phyloP scores from a whole-genome alignment of 257 asterid genomes.

The Leonotis leonurus region DNA sequence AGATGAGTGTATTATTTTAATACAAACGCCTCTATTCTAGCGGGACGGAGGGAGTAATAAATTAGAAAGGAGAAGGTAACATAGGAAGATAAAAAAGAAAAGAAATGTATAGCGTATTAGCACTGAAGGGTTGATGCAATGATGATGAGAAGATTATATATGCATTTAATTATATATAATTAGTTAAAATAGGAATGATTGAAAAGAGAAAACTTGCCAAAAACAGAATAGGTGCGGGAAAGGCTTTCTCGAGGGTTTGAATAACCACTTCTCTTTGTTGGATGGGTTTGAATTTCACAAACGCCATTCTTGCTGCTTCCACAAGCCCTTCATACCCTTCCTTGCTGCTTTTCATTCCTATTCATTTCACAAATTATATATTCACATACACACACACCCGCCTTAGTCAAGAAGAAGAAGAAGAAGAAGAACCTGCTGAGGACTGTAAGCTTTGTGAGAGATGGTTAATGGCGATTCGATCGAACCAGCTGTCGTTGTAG shows the following conservation, averaged over 20 bases:
- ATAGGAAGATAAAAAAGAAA: too few relatives aligned
- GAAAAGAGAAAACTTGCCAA: slow-evolving; percentile 42
- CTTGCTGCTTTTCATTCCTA: slow-evolving; percentile 47
- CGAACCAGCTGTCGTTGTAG: slow-evolving; percentile 62
- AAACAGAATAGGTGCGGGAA: slow-evolving; percentile 52
- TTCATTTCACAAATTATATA: not conserved
- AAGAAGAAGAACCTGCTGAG: slow-evolving; percentile 25
- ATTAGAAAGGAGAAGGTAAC: too few relatives aligned
- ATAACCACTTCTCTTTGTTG: slow-evolving; percentile 38
- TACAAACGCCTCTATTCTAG: too few relatives aligned
- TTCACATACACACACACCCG: not conserved
- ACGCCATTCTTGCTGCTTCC: slow-evolving; percentile 60
- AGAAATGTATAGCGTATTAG: not conserved
- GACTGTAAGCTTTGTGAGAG: slow-evolving; percentile 61
- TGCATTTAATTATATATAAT: not conserved
- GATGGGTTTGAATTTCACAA: slow-evolving; percentile 30
- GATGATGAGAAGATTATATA: slow-evolving; percentile 4
- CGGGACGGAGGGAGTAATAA: too few relatives aligned
- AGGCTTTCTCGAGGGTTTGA: slow-evolving; percentile 52
- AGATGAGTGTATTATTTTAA: too few relatives aligned
- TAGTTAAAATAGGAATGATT: not conserved
- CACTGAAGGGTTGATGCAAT: not conserved
- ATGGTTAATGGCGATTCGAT: slow-evolving; percentile 64
- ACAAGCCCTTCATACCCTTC: slow-evolving; percentile 66
- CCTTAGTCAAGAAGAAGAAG: not conserved